Percentiles rank a stretch among this genome's conserved stretches.
These are phyloP conservation scores for Penicillium sp. DNA, from an alignment of 2,329 filamentous ascomycete genomes.

Conservation along the genomic window DNA sequence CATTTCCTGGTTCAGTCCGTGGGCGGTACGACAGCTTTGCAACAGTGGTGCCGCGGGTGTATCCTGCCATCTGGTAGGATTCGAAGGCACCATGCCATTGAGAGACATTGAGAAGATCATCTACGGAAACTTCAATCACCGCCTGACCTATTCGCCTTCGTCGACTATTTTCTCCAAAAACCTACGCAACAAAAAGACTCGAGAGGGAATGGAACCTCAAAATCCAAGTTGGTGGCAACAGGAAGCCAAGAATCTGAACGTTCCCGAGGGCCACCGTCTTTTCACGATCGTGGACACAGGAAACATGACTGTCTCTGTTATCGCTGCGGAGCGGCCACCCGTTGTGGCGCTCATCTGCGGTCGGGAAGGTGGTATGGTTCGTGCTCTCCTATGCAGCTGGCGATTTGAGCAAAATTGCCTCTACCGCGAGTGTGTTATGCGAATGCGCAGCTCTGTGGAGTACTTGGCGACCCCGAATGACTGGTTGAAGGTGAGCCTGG, in stretches of 20 bases:
- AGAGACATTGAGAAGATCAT: constrained; percentile 21
- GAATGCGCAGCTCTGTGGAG: constrained; percentile 27
- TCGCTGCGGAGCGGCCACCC: constrained; percentile 39
- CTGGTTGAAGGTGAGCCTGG: constrained; percentile 28
- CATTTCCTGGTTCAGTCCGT: constrained; percentile 25
- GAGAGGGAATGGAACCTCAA: constrained; percentile 12
- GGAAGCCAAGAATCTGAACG: constrained; percentile 7
- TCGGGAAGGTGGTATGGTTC: constrained; percentile 40
- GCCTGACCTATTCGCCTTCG: constrained; percentile 23
- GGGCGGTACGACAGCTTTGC: constrained; percentile 25
- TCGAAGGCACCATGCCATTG: constrained; percentile 25
- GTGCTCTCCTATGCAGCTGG: constrained; percentile 37
- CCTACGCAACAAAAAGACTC: constrained; percentile 13
- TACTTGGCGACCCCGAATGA: constrained; percentile 21
- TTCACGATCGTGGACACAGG: constrained; percentile 45
- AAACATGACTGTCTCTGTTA: constrained; percentile 39
- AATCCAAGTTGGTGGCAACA: constrained; percentile 2
- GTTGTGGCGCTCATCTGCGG: constrained; percentile 38
- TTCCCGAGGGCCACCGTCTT: constrained; percentile 26
- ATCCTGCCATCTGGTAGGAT: constrained; percentile 23
- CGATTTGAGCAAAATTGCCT: constrained; percentile 27
- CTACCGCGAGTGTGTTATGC: constrained; percentile 25
- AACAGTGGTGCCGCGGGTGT: constrained; percentile 16
- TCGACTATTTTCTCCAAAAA: constrained; percentile 22
- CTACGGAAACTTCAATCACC: constrained; percentile 24